Conservation (phyloP, 768 basidiomycete genomes). For the Kwoniella sp. region DNA sequence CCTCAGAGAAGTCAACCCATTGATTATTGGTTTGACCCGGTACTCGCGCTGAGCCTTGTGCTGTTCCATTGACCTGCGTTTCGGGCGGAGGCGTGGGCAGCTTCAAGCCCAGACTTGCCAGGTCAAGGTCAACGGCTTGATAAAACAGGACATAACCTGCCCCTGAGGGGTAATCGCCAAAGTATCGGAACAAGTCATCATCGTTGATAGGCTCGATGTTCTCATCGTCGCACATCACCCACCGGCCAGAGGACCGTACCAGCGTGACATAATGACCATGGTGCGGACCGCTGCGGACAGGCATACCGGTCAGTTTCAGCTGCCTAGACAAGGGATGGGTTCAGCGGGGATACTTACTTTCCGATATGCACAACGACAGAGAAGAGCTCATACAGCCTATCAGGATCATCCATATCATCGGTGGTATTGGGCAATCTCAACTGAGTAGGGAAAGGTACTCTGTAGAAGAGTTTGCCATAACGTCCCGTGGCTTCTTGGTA, state of each 20-base stretch:
- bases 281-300: conserved; percentile 76
- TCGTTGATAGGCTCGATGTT: conserved; percentile 85
- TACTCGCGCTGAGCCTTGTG: neutral
- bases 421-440: conserved; percentile 95
- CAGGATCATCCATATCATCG: conserved; percentile 87
- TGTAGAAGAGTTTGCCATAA: conserved; percentile 93
- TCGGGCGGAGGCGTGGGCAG: conserved; percentile 22
- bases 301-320: conserved; percentile 20
- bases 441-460: conserved; percentile 93
- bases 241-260: conserved; percentile 77
- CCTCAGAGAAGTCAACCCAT: conserved; percentile 9
- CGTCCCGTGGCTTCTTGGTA: conserved; percentile 88
- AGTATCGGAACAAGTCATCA: conserved; percentile 86
- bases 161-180: conserved; percentile 77
- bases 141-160: conserved; percentile 97
- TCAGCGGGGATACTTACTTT: conserved; percentile 66
- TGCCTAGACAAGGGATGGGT: neutral
- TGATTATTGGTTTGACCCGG: conserved; percentile 3
- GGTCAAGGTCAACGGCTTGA: conserved; percentile 85
- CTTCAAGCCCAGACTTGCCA: conserved; percentile 69
- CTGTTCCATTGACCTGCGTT: neutral
- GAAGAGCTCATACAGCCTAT: conserved; percentile 89
- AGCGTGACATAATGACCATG: conserved; percentile 98
- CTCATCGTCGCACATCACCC: conserved; percentile 96
- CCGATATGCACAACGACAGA: conserved; percentile 99